A percentile compares a stretch with the other conserved stretches of the same genome.
Conservation (phyloP, 139 green algal species). For the Coelastrella sp. region DNA sequence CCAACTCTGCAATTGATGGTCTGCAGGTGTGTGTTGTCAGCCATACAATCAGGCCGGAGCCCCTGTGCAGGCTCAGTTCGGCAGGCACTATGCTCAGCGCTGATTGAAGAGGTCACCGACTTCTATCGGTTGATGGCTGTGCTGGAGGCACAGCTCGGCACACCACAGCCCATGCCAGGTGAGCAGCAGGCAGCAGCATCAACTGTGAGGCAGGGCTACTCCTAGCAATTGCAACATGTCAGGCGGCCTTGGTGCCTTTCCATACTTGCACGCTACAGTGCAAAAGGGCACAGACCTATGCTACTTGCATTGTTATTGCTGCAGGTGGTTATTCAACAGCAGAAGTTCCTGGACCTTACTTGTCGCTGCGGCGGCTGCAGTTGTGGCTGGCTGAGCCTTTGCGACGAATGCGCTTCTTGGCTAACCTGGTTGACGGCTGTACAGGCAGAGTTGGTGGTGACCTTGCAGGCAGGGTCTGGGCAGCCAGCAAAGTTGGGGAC, state of each 20-base stretch:
- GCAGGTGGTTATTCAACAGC: background rate
- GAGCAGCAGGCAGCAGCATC: background rate
- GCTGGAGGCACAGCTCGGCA: slow-evolving; percentile 80
- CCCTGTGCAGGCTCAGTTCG: slow-evolving; percentile 61
- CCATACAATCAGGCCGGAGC: background rate
- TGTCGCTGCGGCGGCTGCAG: slow-evolving; percentile 86
- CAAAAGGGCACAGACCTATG: background rate
- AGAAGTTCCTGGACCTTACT: slow-evolving; percentile 52
- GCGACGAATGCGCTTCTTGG: slow-evolving; percentile 84
- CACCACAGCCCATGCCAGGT: slow-evolving; percentile 59
- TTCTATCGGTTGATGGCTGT: slow-evolving; percentile 92
- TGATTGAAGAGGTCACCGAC: slow-evolving; percentile 77
- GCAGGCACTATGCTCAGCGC: slow-evolving; percentile 75
- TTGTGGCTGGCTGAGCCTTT: slow-evolving; percentile 90
- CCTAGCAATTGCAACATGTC: too few relatives aligned
- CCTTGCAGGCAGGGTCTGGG: slow-evolving; percentile 77
- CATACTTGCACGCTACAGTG: background rate
- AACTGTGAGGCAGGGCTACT: background rate
- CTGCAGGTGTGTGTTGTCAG: slow-evolving; percentile 28
- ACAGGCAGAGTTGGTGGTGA: slow-evolving; percentile 68
- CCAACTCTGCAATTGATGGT: background rate
- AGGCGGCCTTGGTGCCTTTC: too few relatives aligned
- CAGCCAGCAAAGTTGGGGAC: slow-evolving; percentile 77
- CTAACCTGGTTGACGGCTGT: slow-evolving; percentile 73
- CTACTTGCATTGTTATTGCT: background rate